These are phyloP conservation scores for Hypoxylon fuscum DNA, from an alignment of 495 filamentous ascomycete genomes.

Conservation along the genomic window DNA sequence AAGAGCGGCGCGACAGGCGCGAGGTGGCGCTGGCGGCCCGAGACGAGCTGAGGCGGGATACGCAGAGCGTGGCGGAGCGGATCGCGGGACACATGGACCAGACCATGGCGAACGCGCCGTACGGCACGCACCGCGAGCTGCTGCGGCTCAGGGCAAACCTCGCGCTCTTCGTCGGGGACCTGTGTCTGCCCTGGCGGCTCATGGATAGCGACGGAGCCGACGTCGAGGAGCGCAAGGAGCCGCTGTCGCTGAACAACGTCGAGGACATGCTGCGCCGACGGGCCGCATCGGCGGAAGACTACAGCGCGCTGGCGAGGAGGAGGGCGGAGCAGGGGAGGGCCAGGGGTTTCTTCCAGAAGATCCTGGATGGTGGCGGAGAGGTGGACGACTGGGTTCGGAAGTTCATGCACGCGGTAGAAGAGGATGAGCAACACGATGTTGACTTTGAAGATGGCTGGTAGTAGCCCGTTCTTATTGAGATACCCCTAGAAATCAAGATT, in stretches of 20 bases:
- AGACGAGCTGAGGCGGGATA: conserved; percentile 38
- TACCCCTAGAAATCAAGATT: conserved; percentile 15
- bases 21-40: conserved; percentile 9
- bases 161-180: conserved; percentile 71
- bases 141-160: conserved; percentile 72
- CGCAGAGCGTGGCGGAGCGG: conserved; percentile 47
- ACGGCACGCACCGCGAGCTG: conserved; percentile 65
- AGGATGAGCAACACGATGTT: conserved; percentile 36
- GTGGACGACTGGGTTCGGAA: conserved; percentile 42
- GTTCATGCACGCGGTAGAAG: conserved; percentile 39
- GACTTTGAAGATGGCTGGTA: conserved; percentile 21
- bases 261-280: conserved; percentile 23
- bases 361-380: conserved; percentile 40
- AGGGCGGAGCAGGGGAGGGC: conserved; percentile 42
- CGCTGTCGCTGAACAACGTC: background rate
- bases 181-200: conserved; percentile 50
- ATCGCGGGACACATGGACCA: conserved; percentile 72
- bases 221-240: background rate
- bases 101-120: conserved; percentile 70
- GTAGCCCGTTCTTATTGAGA: background rate
- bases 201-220: conserved; percentile 2
- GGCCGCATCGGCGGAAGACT: conserved; percentile 33
- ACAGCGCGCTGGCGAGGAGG: conserved; percentile 33
- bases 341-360: conserved; percentile 38
- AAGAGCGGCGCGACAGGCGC: background rate